Evolutionary conservation across 2,329 filamentous ascomycete species (phyloP).

Genomic region (Didymella lethalis): DNA sequence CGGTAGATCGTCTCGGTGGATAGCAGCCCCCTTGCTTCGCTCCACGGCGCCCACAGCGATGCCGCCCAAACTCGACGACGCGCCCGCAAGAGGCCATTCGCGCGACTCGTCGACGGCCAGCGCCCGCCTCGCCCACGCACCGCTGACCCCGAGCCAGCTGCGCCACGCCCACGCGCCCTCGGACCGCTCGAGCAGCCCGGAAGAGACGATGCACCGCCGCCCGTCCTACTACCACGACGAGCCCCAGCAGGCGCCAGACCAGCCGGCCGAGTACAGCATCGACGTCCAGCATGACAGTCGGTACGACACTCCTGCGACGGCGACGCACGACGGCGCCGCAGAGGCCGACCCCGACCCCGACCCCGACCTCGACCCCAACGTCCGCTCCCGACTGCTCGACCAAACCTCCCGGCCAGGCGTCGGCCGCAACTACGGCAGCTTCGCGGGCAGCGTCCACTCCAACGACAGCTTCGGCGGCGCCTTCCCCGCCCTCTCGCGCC

Average conservation of each 20-base stretch:
- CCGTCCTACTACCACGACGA: slow-evolving; percentile 30
- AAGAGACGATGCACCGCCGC: slow-evolving; percentile 46
- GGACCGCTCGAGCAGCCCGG: slow-evolving; percentile 52
- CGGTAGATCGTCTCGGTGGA: no score
- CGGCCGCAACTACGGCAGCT: slow-evolving; percentile 62
- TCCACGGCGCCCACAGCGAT: slow-evolving; percentile 18
- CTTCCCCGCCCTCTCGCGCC: slow-evolving; percentile 44
- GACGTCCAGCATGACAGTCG: slow-evolving; percentile 43
- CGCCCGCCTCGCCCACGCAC: slow-evolving; percentile 45
- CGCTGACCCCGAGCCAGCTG: slow-evolving; percentile 50
- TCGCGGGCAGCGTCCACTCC: slow-evolving; percentile 60
- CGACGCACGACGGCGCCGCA: slow-evolving; percentile 27
- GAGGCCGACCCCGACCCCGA: slow-evolving; percentile 45
- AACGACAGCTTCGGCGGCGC: slow-evolving; percentile 50
- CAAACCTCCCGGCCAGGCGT: slow-evolving; percentile 62
- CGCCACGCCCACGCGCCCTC: slow-evolving; percentile 55
- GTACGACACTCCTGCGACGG: slow-evolving; percentile 33
- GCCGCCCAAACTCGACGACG: slow-evolving; percentile 36
- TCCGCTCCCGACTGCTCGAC: slow-evolving; percentile 51
- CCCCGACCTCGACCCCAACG: slow-evolving; percentile 43
- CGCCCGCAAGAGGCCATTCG: slow-evolving; percentile 36
- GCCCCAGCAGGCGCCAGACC: slow-evolving; percentile 23
- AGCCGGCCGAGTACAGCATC: slow-evolving; percentile 24
- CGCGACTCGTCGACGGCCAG: slow-evolving; percentile 45
- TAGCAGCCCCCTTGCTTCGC: no score